phyloP scores from a whole-genome alignment of 352 stramenopile genomes.

The Globisporangium nunn region DNA sequence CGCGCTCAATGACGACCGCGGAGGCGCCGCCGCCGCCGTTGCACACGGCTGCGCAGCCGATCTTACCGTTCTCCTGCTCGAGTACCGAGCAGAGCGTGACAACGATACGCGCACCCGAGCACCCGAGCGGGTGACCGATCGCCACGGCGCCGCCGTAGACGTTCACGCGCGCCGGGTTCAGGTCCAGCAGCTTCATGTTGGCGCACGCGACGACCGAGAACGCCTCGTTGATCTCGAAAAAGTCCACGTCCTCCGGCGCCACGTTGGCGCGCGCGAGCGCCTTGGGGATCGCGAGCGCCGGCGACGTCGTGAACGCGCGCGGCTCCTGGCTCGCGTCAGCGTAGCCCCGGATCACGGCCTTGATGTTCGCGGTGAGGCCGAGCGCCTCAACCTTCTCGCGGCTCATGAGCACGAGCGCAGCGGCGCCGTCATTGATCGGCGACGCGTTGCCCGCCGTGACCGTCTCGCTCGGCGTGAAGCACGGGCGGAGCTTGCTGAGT shows the following conservation, averaged over 20 bases:
- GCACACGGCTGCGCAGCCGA: conserved; percentile 93
- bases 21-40: conserved; percentile 95
- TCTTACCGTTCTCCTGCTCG: conserved; percentile 82
- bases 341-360: conserved; percentile 65
- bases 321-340: conserved; percentile 75
- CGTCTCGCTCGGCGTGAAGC: conserved; percentile 81
- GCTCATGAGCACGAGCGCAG: conserved; percentile 92
- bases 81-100: conserved; percentile 90
- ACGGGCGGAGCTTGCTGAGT: conserved; percentile 78
- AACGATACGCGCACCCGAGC: conserved; percentile 85
- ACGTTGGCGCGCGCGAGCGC: conserved; percentile 76
- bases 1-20: conserved; percentile 91
- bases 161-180: conserved; percentile 90
- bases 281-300: conserved; percentile 87
- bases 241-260: conserved; percentile 86
- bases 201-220: conserved; percentile 94
- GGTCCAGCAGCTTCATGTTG: conserved; percentile 87
- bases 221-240: conserved; percentile 97
- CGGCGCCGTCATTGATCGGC: conserved; percentile 94
- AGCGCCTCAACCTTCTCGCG: conserved; percentile 56
- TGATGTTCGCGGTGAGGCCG: conserved; percentile 43
- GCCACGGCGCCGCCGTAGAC: conserved; percentile 86
- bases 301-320: conserved; percentile 91
- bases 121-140: conserved; percentile 61
- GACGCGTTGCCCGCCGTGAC: conserved; percentile 95